phyloP scores from a whole-genome alignment of 306 rosid genomes.

The Vicia villosa region DNA sequence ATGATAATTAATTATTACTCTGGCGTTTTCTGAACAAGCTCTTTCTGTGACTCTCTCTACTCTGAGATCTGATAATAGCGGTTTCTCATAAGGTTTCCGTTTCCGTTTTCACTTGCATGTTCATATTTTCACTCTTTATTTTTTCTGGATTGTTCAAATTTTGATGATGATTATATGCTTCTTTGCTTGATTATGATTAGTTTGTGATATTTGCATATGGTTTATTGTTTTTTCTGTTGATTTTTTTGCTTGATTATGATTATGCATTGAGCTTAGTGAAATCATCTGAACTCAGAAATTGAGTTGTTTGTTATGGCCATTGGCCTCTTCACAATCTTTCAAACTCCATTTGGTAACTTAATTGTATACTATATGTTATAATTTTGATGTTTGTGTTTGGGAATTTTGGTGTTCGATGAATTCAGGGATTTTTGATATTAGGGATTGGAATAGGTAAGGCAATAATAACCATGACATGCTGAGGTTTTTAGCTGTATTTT shows the following conservation, averaged over 20 bases:
- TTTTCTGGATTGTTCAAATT: conserved; percentile 2
- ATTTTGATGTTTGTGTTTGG: conserved; percentile 12
- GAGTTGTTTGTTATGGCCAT: conserved; percentile 19
- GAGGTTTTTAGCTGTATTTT: conserved; percentile 5
- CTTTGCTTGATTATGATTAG: conserved; percentile 29
- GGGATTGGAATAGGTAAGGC: conserved; percentile 19
- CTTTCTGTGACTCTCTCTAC: too few relatives aligned
- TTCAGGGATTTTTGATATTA: conserved; percentile 25
- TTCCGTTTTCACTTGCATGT: conserved; percentile 41
- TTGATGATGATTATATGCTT: conserved; percentile 2
- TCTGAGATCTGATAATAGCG: conserved; percentile 44
- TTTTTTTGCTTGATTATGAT: conserved; percentile 26
- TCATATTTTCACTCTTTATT: conserved; percentile 34
- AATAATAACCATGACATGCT: not conserved
- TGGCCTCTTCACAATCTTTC: conserved; percentile 36
- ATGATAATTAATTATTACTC: conserved; percentile 22
- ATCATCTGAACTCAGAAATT: conserved; percentile 19
- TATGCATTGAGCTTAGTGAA: conserved; percentile 36
- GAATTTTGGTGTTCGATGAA: conserved; percentile 12
- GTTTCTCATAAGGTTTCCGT: conserved; percentile 31
- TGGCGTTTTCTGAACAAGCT: conserved; percentile 32
- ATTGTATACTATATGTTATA: not conserved
- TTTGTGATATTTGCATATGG: conserved; percentile 31
- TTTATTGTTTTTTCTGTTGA: conserved; percentile 21
- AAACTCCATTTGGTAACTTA: conserved; percentile 11